Evolutionary conservation across 495 filamentous ascomycete genomes (phyloP), one percentile per base, ranked within the genome.

Genomic region (Penicillium paxilli): DNA sequence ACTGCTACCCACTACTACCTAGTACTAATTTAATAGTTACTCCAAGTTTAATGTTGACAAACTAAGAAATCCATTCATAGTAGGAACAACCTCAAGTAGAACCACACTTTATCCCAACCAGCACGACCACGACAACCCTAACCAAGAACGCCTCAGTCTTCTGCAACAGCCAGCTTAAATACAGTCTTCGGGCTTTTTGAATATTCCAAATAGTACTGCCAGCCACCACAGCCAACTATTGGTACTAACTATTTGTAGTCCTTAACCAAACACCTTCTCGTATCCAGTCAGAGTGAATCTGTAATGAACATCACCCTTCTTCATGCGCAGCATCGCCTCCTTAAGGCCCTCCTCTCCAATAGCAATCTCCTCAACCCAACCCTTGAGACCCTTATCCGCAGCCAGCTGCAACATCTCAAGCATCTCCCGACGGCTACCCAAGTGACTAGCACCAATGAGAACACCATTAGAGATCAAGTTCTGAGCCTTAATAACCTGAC

Each of bases 371-470:
- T 96, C 80, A 20, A 96, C 87, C 87, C 88, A 91, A 25, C 85
- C 83, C 75, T 86, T 85, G 51, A 96, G 80, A 2, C 85, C 85
- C 82, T 90, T 89, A 59, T 93, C 88, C 7, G 82, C 86, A 2
- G 91, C 90, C 52, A 96, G 60, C 73, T 91, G 78, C 61, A 96
- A 64, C 92, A 96, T 96, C 48, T 79, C 80, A 47, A 91, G 59
- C 79, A 89, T 88, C 83, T 96, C 92, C 23, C 79, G 79, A 10
- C 92, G 74, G 62, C 85, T 89, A 10, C 92, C 91, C 58, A 96
- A 79, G 66, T 96, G 91, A 55, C 84, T 90, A 20, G 86, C 87
- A 11, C 88, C 86, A 51, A 96, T 87, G 58, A 89, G 82, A 62
- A 87, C 87, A 38, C 91, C 91, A 60, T 91, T 93, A 38, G 67